These are phyloP conservation scores for Medicago arabica DNA, from an alignment of 306 rosid species.

Conservation along the genomic window DNA sequence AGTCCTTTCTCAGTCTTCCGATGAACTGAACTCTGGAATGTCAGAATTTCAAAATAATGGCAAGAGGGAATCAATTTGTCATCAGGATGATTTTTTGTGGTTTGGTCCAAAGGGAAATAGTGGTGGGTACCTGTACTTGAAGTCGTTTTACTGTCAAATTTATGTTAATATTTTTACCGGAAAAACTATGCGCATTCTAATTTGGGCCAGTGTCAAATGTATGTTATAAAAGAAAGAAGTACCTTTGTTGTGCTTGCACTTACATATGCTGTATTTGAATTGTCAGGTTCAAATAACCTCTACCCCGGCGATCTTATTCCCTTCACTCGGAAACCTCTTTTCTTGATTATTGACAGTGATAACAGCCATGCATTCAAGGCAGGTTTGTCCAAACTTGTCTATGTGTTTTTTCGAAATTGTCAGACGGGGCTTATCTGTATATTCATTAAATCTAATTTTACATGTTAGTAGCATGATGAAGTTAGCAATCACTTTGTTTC, in stretches of 20 bases:
- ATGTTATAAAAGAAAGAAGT: conserved; percentile 27
- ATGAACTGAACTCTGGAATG: conserved; percentile 53
- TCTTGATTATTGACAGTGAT: conserved; percentile 93
- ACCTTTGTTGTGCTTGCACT: conserved; percentile 37
- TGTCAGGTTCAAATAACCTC: conserved; percentile 80
- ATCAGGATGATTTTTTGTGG: conserved; percentile 76
- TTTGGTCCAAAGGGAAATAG: conserved; percentile 90
- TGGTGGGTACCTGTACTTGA: conserved; percentile 57
- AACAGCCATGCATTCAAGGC: conserved; percentile 99
- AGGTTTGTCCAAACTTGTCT: conserved; percentile 98
- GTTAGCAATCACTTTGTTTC: conserved; percentile 32
- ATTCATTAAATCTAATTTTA: conserved; percentile 40
- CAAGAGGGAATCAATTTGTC: conserved; percentile 63
- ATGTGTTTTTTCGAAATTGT: conserved; percentile 47
- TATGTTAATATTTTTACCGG: conserved; percentile 25
- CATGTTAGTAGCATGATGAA: conserved; percentile 9
- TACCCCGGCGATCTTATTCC: conserved; percentile 97
- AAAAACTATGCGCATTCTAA: conserved; percentile 11
- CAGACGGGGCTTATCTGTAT: conserved; percentile 37
- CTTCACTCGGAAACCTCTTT: conserved; percentile 93
- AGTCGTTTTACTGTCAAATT: conserved; percentile 38
- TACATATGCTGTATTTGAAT: conserved; percentile 40
- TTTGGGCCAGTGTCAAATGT: conserved; percentile 21
- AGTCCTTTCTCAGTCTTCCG: conserved; percentile 57
- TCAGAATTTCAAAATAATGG: conserved; percentile 64